phyloP scores from a whole-genome alignment of 2,329 filamentous ascomycete species.

The Ustulina deusta region DNA sequence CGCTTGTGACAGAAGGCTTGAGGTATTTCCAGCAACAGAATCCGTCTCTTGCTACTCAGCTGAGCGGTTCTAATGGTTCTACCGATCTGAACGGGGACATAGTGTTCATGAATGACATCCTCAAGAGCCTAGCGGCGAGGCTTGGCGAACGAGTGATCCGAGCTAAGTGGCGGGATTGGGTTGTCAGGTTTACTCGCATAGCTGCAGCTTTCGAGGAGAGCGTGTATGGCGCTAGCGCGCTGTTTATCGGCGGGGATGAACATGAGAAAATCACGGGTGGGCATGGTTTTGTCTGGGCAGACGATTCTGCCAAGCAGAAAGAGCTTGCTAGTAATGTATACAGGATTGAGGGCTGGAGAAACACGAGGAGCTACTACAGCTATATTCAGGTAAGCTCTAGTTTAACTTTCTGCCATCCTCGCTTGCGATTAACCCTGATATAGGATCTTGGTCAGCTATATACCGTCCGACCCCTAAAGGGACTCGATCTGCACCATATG shows the following conservation, averaged over 20 bases:
- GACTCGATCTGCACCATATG: constrained; percentile 90
- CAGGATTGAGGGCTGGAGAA: constrained; percentile 96
- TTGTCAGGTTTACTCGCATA: constrained; percentile 92
- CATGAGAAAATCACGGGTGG: constrained; percentile 72
- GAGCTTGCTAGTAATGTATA: constrained; percentile 93
- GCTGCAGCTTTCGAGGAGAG: constrained; percentile 94
- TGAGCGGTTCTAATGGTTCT: constrained; percentile 53
- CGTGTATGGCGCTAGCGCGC: constrained; percentile 91
- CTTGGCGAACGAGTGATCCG: constrained; percentile 91
- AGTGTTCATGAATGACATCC: constrained; percentile 88
- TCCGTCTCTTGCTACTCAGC: constrained; percentile 64
- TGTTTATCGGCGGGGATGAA: constrained; percentile 86
- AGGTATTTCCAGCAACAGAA: constrained; percentile 89
- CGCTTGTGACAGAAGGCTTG: constrained; percentile 85
- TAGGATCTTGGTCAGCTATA: constrained; percentile 75
- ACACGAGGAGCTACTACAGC: constrained; percentile 93
- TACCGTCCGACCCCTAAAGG: constrained; percentile 75
- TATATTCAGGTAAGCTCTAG: constrained; percentile 80
- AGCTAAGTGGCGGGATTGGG: constrained; percentile 93
- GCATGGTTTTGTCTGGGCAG: constrained; percentile 95
- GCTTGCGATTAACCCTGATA: constrained; percentile 50
- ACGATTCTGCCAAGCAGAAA: constrained; percentile 81
- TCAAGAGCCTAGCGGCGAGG: constrained; percentile 84
- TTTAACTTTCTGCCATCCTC: not conserved
- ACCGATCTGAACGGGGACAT: constrained; percentile 85